Evolutionary conservation across 129 eudicot genomes (phyloP), one percentile per base, ranked within the genome.

Genomic region (Pseudognaphalium luteoalbum): DNA sequence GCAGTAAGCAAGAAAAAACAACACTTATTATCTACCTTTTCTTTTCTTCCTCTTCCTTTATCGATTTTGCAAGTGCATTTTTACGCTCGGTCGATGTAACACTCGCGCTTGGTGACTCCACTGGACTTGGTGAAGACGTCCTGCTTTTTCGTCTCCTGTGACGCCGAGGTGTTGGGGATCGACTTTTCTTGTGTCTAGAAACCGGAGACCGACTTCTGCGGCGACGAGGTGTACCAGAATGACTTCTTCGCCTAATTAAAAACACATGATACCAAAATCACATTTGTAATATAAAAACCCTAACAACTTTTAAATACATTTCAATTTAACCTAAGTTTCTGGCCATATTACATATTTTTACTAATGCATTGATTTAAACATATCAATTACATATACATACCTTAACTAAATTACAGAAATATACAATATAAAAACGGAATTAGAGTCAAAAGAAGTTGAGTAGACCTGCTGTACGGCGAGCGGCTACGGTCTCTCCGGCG

Each of bases 1-100:
- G 15, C 15, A 4, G 17, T 9, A 22, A 29, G 30, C 65, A 59
- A 59, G 16, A 59, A 22, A 60, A 60, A 10, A 28, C 1, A 21
- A 47, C 17, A 47, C 54, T 47, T 47, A 3, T 21, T 19, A 34
- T 20, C 28, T 82, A 94, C 98, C 98, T 94, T 86, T 87, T 86
- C 86, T 78, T 89, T 78, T 87, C 98, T 87, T 91, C 97, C 83
- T 88, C 91, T 83, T 91, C 98, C 83, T 84, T 92, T 79, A 74
- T 91, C 86, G 86, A 79, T 66, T 91, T 89, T 72, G 86, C 89
- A 81, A 66, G 79, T 2, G 96, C 88, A 71, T 52, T 83, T 86
- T 81, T 88, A 33, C 73, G 86, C 57, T 87, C 96, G 66, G 75
- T 66, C 1, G 93, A 87, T 10, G 84, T 80, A 50, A 81, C 57